Evolutionary conservation across 2,329 filamentous ascomycete species (phyloP), one percentile per base, ranked within the genome.

Genomic region (Emergomyces pasteurianus): DNA sequence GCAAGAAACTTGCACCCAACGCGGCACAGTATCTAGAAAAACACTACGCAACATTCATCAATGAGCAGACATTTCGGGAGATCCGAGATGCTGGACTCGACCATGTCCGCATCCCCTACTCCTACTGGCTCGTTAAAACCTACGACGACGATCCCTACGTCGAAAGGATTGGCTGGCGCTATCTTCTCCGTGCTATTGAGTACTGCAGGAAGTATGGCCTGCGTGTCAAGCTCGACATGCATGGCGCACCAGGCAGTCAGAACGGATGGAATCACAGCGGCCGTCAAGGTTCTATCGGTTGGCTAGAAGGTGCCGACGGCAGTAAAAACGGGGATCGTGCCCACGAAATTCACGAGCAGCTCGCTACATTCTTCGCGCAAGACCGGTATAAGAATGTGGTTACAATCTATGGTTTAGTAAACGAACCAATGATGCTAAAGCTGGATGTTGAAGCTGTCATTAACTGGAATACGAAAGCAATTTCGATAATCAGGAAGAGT

Each of bases 251-350:
- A 0, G 94, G 94, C 0, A 92, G 88, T 63, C 94, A 97, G 71
- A 99, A 99, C 69, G 94, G 94, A 1, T 97, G 92, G 92, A 96
- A 96, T 68, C 94, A 99, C 74, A 95, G 89, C 67, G 94, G 94
- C 0, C 84, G 86, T 10, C 86, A 88, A 71, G 92, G 94, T 0
- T 63, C 75, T 0, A 92, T 97, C 64, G 81, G 84, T 31, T 99
- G 94, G 94, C 77, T 97, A 46, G 94, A 94, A 68, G 94, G 94
- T n/a, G 87, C 89, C 0, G 80, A 96, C 69, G 92, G 94, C 12
- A 79, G 81, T 1, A 73, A 85, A 16, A 96, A 96, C 72, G 87
- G 81, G 0, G 82, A 95, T 68, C 85, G 92, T 42, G 89, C 90
- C 1, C 82, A 96, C 21, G 90, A 95, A 62, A 81, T 97, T 46